Conservation (phyloP, 345 rosid genomes). For the Trapa incisa region DNA sequence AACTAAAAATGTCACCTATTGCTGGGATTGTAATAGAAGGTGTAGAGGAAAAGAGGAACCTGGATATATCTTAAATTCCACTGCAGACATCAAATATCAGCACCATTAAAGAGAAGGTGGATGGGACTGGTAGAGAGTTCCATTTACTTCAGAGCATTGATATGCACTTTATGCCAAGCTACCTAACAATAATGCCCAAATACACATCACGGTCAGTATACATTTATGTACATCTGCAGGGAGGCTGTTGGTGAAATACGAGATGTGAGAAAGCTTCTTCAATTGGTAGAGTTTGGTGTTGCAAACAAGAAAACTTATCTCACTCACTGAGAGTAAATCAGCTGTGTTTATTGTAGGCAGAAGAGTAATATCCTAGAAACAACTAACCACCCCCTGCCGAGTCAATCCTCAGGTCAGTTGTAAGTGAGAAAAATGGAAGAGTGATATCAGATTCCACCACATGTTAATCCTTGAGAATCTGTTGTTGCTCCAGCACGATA, state of each 20-base stretch:
- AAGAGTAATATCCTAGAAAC: neutral
- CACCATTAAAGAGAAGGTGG: neutral
- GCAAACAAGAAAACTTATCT: neutral
- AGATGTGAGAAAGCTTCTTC: neutral
- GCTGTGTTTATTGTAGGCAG: neutral
- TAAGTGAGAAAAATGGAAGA: neutral
- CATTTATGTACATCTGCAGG: neutral
- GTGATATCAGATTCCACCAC: neutral
- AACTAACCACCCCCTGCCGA: neutral
- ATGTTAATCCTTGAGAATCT: constrained; percentile 29
- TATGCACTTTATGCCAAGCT: neutral
- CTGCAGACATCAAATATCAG: neutral
- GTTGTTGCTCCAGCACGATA: constrained; percentile 46
- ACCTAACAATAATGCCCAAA: neutral
- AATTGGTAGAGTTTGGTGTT: neutral
- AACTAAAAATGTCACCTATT: too few relatives aligned
- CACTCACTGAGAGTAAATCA: neutral
- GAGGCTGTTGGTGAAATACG: neutral
- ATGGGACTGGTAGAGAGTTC: neutral
- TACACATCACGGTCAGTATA: neutral
- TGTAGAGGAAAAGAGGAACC: neutral
- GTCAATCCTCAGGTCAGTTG: neutral
- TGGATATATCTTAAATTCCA: neutral
- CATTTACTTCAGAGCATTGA: constrained; percentile 1
- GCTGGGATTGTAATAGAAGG: neutral